Evolutionary conservation across 805 yeast species (phyloP), one percentile per base, ranked within the genome.

Genomic region (Schwanniomyces pseudopolymorphus): DNA sequence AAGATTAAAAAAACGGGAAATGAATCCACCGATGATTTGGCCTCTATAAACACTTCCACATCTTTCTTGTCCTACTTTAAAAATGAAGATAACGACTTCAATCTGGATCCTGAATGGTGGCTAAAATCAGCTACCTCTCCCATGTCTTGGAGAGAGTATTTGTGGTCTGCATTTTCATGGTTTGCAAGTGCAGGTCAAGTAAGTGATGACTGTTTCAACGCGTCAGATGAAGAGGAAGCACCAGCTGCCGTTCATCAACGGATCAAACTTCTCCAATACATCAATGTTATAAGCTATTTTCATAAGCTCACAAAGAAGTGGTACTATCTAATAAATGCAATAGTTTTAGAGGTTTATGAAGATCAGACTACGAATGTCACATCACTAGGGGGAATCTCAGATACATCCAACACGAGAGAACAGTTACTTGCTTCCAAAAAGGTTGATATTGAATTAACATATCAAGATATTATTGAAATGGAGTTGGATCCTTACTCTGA

Each of bases 171-270:
- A 0, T 77, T 87, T 48, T 69, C 86, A 17, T 87, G 94, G 94
- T 87, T 92, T 89, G 96, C 96, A 2, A 78, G 87, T 25, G 92
- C 94, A 1, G 96, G 94, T 7, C 86, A 83, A 48, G 60, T 56
- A 5, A 51, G 47, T 37, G 46, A 49, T 17, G 49, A 58, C 17
- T 33, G 33, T 27, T 42, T 36, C 19, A 19, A 40, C 17, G 42
- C 39, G 9, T 47, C 35, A 20, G 52, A 46, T 26, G 46, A 47
- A 3, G 44, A 35, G 17, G 33, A 36, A 3, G 26, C 47, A 10
- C 19, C 41, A 16, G 16, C 36, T 8, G 40, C 44, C 22, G 28
- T 38, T 39, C 51, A 39, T 28, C 43, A 33, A 14, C 40, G 31
- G 8, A 24, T 38, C 7, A 50, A 46, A 19, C 41, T 56, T 6